Conservation (phyloP, 805 yeast species). For the Ogataea pini region DNA sequence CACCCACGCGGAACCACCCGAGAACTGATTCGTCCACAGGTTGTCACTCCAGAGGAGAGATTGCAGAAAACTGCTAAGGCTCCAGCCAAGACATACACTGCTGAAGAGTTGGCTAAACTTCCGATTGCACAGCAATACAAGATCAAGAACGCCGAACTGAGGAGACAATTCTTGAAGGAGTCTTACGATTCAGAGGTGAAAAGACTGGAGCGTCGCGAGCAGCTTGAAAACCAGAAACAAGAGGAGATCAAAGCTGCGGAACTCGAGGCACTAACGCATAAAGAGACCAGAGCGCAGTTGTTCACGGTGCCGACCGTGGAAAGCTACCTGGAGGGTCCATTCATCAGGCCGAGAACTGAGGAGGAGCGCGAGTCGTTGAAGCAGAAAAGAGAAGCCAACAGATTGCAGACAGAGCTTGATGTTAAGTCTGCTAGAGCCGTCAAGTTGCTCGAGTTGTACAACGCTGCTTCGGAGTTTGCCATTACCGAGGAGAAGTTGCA, state of each 20-base stretch:
- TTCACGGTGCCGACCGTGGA: conserved; percentile 83
- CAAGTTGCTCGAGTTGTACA: conserved; percentile 67
- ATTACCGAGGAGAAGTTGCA: conserved; percentile 69
- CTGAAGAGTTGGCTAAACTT: conserved; percentile 37
- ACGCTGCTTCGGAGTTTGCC: conserved; percentile 66
- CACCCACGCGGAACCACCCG: conserved; percentile 67
- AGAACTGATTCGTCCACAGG: conserved; percentile 51
- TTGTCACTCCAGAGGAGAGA: conserved; percentile 59
- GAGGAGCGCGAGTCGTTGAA: conserved; percentile 62
- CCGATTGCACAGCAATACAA: conserved; percentile 46
- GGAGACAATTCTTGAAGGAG: conserved; percentile 69
- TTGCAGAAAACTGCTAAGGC: conserved; percentile 53
- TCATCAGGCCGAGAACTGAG: conserved; percentile 69
- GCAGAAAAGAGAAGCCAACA: conserved; percentile 67
- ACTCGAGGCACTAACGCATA: conserved; percentile 40
- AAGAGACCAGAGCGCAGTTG: conserved; percentile 51
- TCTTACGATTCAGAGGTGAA: conserved; percentile 47
- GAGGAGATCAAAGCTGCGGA: conserved; percentile 30
- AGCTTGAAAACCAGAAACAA: conserved; percentile 23
- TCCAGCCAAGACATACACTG: conserved; percentile 40
- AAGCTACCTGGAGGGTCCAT: conserved; percentile 61
- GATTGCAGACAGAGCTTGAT: conserved; percentile 54
- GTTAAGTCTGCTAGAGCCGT: conserved; percentile 55
- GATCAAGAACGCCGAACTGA: conserved; percentile 57
- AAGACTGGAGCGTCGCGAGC: conserved; percentile 37